Evolutionary conservation across 1,284 basidiomycete genomes (phyloP), one percentile per base, ranked within the genome.

Genomic region (Fomitopsis pinicola): DNA sequence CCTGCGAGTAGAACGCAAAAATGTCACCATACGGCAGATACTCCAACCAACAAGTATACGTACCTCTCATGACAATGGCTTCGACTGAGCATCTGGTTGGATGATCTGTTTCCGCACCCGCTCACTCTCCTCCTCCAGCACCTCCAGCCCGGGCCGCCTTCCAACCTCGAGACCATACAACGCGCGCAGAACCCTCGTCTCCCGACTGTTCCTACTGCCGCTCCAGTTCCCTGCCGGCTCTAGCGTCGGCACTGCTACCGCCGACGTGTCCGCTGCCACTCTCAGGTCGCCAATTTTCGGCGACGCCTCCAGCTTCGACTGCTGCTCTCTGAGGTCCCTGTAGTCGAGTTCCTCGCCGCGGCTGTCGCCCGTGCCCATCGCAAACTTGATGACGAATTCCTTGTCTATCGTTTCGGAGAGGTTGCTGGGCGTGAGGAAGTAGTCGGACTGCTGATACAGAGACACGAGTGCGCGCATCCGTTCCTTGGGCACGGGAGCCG

Each of bases 401-500:
- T 80, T 71, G 74, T 90, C 86, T 57, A 91, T 90, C 57, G 75
- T 77, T n/a, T 77, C 64, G 26, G 81, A 79, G 44, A 91, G 82
- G 67, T 82, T 89, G 63, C 88, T 85, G n/a, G 77, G 78, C 9
- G 88, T 89, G 63, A 91, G 81, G 76, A 88, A 90, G 4, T 75
- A 75, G 58, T 82, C 81, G 50, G 85, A 75, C 73, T 88, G 82
- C 77, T 91, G 89, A 76, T 91, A 91, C 54, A 91, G 80, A 9
- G 83, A 80, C 62, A 90, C 80, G 65, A 91, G 84, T 5, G 87
- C 85, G 63, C 87, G 86, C 76, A 90, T 78, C 74, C 86, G 89
- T 38, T 80, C 77, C n/a, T 81, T 77, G 1, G 85, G 77, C 5
- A 86, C 79, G 8, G 61, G 33, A 17, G 65, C 14, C 10, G 28